A percentile compares a stretch with the other conserved stretches of the same genome.
phyloP scores from a whole-genome alignment of 257 asterid genomes.

The Salvia hispanica region DNA sequence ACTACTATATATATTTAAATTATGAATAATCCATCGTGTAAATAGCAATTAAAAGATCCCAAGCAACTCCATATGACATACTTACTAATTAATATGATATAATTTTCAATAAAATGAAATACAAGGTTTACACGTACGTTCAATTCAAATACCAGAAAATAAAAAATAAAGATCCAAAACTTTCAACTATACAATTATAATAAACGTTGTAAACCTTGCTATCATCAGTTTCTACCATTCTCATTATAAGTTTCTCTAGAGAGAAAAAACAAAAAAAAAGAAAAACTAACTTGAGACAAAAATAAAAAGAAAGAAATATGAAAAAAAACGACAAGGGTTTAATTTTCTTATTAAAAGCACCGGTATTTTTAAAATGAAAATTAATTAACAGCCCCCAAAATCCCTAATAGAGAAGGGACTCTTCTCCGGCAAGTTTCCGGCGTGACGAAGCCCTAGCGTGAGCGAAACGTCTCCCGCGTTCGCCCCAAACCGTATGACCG shows the following conservation, averaged over 20 bases:
- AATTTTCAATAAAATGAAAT: constrained; percentile 13
- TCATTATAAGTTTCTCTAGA: constrained; percentile 39
- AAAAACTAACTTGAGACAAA: constrained; percentile 25
- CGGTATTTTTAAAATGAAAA: constrained; percentile 8
- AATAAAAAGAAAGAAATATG: not conserved
- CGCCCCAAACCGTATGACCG: constrained; percentile 70
- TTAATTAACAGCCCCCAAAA: constrained; percentile 50
- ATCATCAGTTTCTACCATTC: constrained; percentile 38
- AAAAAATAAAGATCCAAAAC: constrained; percentile 25
- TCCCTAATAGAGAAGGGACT: constrained; percentile 67
- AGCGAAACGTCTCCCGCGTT: constrained; percentile 86
- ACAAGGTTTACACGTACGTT: not conserved
- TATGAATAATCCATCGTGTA: no score
- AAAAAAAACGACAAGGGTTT: constrained; percentile 29
- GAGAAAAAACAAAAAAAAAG: not conserved
- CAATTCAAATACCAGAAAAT: not conserved
- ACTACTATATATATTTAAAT: no score
- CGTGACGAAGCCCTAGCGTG: constrained; percentile 94
- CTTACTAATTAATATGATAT: constrained; percentile 9
- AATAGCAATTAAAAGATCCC: not conserved
- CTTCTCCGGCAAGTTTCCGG: constrained; percentile 85
- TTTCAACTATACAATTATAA: constrained; percentile 54
- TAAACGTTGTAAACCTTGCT: constrained; percentile 40
- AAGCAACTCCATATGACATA: not conserved
- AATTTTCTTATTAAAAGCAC: constrained; percentile 38